phyloP scores from a whole-genome alignment of 2,329 filamentous ascomycete species.

The Huntiella savannae region DNA sequence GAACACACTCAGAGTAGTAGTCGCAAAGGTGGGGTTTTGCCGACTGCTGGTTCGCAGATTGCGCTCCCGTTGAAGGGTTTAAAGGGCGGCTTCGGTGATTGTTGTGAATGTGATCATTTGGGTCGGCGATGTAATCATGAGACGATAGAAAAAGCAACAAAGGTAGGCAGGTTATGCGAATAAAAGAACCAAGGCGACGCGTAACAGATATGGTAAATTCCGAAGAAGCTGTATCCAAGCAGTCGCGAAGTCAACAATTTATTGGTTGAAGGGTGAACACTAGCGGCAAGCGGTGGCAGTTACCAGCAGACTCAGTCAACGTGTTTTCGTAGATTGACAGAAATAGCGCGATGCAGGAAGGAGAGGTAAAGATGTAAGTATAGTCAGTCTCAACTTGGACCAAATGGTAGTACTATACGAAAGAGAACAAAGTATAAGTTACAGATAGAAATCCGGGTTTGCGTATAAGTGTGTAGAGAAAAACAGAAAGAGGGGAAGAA shows the following conservation, averaged over 20 bases:
- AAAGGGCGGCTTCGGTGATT: constrained; percentile 47
- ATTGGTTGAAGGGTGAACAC: neutral
- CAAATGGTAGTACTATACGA: neutral
- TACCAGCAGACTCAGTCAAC: no score
- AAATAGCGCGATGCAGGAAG: neutral
- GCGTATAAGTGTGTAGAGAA: neutral
- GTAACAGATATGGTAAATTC: no score
- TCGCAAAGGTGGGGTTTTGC: constrained; percentile 17
- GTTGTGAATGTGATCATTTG: constrained; percentile 35
- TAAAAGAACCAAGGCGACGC: no score
- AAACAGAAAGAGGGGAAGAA: neutral
- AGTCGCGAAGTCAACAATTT: constrained; percentile 16
- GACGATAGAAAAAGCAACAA: no score
- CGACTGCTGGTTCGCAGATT: constrained; percentile 34
- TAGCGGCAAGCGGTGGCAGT: no score
- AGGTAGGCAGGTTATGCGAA: no score
- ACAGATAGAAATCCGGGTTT: neutral
- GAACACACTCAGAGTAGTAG: no score
- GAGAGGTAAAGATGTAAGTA: neutral
- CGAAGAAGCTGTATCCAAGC: no score
- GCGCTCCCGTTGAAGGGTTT: constrained; percentile 45
- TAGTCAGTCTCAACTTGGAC: neutral
- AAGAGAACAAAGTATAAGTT: neutral
- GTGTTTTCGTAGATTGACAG: no score
- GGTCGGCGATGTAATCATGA: constrained; percentile 5